Percentiles rank a stretch among this genome's conserved stretches.
Conservation (phyloP, 257 asterid species). For the Solanum dulcamara region DNA sequence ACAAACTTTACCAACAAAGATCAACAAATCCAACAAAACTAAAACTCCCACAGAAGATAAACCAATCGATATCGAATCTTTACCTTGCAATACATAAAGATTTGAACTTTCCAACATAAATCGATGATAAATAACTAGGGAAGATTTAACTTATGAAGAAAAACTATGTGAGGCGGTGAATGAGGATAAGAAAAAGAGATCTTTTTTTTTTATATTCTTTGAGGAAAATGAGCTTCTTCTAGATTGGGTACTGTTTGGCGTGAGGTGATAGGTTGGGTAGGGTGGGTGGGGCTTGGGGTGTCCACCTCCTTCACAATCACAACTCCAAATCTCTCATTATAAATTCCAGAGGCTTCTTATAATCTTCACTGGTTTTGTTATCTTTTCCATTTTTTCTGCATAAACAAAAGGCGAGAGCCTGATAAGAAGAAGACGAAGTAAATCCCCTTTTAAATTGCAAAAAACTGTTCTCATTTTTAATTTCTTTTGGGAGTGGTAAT, state of each 20-base stretch:
- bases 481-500: background rate
- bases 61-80: background rate
- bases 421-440: background rate
- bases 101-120: slow-evolving; percentile 1
- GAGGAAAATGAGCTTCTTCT: background rate
- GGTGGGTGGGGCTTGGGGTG: background rate
- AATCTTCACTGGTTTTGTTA: background rate
- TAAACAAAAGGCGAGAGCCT: background rate
- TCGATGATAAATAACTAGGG: background rate
- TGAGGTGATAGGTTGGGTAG: background rate
- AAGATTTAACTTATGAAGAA: background rate
- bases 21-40: background rate
- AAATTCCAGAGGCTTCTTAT: background rate
- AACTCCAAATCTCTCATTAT: background rate
- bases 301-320: background rate
- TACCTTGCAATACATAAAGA: slow-evolving; percentile 10
- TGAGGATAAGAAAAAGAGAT: background rate
- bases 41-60: background rate
- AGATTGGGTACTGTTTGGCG: background rate
- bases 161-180: background rate
- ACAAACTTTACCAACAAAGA: background rate
- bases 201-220: background rate
- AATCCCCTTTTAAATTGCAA: background rate
- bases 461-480: too few species aligned
- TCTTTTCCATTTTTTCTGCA: background rate